Conservation (phyloP, 495 filamentous ascomycete species). For the Neurospora sp. region DNA sequence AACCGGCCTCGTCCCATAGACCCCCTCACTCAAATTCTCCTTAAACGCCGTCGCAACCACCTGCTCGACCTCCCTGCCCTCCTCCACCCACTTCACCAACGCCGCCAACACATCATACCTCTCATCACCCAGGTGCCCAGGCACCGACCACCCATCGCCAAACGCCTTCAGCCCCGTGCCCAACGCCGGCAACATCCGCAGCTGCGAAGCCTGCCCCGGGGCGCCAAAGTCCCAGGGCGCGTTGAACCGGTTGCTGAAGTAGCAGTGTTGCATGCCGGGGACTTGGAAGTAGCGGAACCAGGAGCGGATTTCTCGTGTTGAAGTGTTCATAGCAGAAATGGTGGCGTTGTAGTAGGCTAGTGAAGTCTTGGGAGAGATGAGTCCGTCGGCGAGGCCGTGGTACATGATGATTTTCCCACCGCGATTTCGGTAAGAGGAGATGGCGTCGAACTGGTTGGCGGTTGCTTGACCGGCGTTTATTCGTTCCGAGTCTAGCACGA, state of each 20-base stretch:
- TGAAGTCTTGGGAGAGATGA: conserved; percentile 36
- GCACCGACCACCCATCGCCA: conserved; percentile 24
- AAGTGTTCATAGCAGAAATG: background rate
- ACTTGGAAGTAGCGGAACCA: conserved; percentile 37
- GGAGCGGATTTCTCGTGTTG: conserved; percentile 5
- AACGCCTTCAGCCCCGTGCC: conserved; percentile 10
- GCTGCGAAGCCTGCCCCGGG: conserved; percentile 20
- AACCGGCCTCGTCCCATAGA: conserved; percentile 25
- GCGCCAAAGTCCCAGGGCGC: conserved; percentile 37
- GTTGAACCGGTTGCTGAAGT: conserved; percentile 23
- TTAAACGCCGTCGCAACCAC: conserved; percentile 38
- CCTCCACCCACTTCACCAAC: conserved; percentile 46
- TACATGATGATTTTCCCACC: conserved; percentile 50
- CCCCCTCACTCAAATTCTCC: conserved; percentile 12
- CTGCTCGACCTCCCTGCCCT: conserved; percentile 28
- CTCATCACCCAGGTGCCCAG: conserved; percentile 23
- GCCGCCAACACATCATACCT: conserved; percentile 39
- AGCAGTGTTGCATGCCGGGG: conserved; percentile 39
- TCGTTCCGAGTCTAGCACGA: conserved; percentile 9
- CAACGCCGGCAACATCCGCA: conserved; percentile 10
- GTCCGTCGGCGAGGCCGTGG: conserved; percentile 43
- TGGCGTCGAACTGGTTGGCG: conserved; percentile 35
- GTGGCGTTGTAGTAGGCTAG: conserved; percentile 36
- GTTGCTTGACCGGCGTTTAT: conserved; percentile 29
- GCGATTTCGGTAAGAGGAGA: conserved; percentile 30